These are phyloP conservation scores for Fusarium sp. DNA, from an alignment of 2,329 filamentous ascomycete species.

Conservation along the genomic window DNA sequence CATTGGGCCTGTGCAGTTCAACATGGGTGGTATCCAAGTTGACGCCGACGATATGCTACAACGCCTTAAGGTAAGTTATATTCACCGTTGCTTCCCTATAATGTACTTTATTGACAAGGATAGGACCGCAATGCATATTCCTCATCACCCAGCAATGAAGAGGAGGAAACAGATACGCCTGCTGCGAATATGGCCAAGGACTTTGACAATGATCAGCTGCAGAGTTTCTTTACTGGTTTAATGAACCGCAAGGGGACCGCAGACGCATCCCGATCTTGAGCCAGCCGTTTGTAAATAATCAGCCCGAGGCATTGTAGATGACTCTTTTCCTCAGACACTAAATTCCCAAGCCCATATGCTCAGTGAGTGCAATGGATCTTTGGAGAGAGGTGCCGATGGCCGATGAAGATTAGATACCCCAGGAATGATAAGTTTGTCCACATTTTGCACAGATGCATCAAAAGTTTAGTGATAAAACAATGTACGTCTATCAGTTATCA, in stretches of 20 bases:
- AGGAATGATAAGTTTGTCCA: slow-evolving; percentile 47
- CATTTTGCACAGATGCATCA: slow-evolving; percentile 1
- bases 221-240: slow-evolving; percentile 70
- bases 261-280: slow-evolving; percentile 36
- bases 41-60: slow-evolving; percentile 95
- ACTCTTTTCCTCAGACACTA: slow-evolving; percentile 8
- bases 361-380: slow-evolving; percentile 23
- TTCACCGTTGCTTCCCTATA: not conserved
- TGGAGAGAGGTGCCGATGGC: slow-evolving; percentile 36
- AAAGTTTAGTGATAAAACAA: not conserved
- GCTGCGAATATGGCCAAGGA: slow-evolving; percentile 59
- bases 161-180: slow-evolving; percentile 54
- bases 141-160: slow-evolving; percentile 59
- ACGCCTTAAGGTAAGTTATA: slow-evolving; percentile 77
- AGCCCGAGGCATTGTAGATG: slow-evolving; percentile 1
- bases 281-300: slow-evolving; percentile 1
- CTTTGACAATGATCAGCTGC: slow-evolving; percentile 67
- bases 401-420: slow-evolving; percentile 60
- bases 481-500: not conserved
- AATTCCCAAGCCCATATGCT: slow-evolving; percentile 15
- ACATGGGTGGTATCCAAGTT: slow-evolving; percentile 97
- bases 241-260: slow-evolving; percentile 65
- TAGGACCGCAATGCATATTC: slow-evolving; percentile 70
- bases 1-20: slow-evolving; percentile 95
- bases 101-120: slow-evolving; percentile 37